These are phyloP conservation scores for Heterobasidion occidentale DNA, from an alignment of 1,284 basidiomycete genomes.

Conservation along the genomic window DNA sequence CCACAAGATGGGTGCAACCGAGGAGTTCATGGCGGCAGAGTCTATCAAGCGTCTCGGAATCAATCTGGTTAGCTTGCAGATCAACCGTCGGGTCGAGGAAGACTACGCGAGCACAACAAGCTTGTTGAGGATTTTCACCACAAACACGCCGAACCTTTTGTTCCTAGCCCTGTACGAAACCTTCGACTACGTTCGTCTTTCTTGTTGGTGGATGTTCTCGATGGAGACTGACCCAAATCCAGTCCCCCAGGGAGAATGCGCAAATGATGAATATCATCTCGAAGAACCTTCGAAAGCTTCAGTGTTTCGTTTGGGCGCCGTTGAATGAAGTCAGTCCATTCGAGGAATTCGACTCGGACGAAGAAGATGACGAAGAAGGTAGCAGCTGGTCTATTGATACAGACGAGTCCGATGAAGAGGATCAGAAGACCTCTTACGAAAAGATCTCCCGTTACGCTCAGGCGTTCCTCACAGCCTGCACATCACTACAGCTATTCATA, in stretches of 20 bases:
- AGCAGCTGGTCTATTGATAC: neutral
- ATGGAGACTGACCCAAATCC: no score
- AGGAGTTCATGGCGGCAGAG: neutral
- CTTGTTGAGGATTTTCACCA: neutral
- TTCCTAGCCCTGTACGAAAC: neutral
- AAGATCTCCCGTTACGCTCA: neutral
- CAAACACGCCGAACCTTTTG: neutral
- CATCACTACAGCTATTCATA: neutral
- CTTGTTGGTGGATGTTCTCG: no score
- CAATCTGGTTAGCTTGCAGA: neutral
- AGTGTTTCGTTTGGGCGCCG: neutral
- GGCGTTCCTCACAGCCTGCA: neutral
- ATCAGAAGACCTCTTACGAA: neutral
- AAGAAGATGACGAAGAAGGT: neutral
- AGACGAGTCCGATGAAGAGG: neutral
- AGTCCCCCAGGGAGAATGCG: neutral
- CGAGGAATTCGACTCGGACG: neutral
- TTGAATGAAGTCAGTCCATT: neutral
- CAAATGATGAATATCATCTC: neutral
- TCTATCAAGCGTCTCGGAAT: neutral
- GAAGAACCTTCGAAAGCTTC: neutral
- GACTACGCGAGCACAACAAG: neutral
- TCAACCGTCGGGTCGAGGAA: neutral
- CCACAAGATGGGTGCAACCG: neutral
- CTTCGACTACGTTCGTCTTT: neutral